These are phyloP conservation scores for Melastoma malabathricum DNA, from an alignment of 345 rosid species.

Conservation along the genomic window DNA sequence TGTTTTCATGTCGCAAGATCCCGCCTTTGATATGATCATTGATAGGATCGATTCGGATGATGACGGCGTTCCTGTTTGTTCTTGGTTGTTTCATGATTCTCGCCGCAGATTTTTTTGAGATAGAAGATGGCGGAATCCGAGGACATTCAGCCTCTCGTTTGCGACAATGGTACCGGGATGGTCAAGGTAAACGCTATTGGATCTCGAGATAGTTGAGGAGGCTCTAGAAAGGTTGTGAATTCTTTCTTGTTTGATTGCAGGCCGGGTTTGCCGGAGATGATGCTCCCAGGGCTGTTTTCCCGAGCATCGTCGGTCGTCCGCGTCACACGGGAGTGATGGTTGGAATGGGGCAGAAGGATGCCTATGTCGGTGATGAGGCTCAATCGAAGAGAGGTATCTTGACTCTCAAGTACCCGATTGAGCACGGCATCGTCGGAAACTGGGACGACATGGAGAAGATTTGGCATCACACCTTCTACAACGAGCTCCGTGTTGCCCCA, in stretches of 20 bases:
- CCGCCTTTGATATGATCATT: too few relatives aligned
- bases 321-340: slow-evolving; percentile 55
- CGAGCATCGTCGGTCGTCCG: slow-evolving; percentile 46
- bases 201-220: too few relatives aligned
- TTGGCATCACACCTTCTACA: slow-evolving; percentile 48
- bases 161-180: slow-evolving; percentile 67
- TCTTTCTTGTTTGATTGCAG: slow-evolving; percentile 7
- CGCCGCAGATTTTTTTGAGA: slow-evolving; percentile 12
- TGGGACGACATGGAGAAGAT: slow-evolving; percentile 66
- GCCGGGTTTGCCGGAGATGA: slow-evolving; percentile 53
- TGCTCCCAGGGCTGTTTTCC: slow-evolving; percentile 46
- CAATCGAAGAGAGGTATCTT: slow-evolving; percentile 59
- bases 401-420: slow-evolving; percentile 50
- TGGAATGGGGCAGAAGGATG: slow-evolving; percentile 54
- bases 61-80: background rate
- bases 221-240: background rate
- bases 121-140: slow-evolving; percentile 45
- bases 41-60: too few relatives aligned
- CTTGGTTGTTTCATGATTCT: slow-evolving; percentile 1
- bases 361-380: slow-evolving; percentile 65
- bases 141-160: slow-evolving; percentile 49
- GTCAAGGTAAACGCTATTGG: slow-evolving; percentile 30
- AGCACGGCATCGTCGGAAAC: slow-evolving; percentile 51
- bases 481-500: slow-evolving; percentile 69
- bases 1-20: too few relatives aligned